Base-by-base conservation (phyloP, 2,329 filamentous ascomycete genomes). In the Exophiala bonariae region DNA sequence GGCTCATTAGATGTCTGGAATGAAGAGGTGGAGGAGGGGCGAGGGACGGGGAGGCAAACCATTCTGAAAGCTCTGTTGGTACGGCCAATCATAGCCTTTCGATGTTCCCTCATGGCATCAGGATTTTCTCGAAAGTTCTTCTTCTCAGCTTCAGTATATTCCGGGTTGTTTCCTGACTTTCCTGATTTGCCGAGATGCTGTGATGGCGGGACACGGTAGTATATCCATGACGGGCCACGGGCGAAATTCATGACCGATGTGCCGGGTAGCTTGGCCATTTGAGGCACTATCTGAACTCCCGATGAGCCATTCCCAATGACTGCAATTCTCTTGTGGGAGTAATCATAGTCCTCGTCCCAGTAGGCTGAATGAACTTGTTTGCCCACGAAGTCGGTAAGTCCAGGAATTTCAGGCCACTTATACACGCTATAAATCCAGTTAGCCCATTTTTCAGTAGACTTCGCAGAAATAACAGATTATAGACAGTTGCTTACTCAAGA, bases 61-160 rank as follows among this genome's bases (percentile, higher is more conserved):
- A 59, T 63, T 47, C 65, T 66, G 23, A 66, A 59, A 9, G 47
- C 54, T 42, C 58, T 41, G 50, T 63, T 63, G 42, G 66, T 58
- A 28, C 64, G 59, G 30, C 62, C 59, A 7, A 58, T 52, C 47
- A 44, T 51, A 22, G 36, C 44, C 33, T 61, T 61, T 16, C 60
- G 50, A 20, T 61, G 56, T n/a, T 46, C 39, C 6, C 47, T 49
- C 22, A 59, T 53, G 3, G 17, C 42, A 4, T 50, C 54, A 19
- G 52, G 52, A 16, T 52, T 58, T 14, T 47, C 41, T 11, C 42
- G 32, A 19, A 47, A 49, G 11, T 37, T 35, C 19, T 33, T 41
- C 16, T 45, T 49, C 28, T 50, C 40, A 9, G 36, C 43, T 34
- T 54, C 59, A 36, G 55, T 55, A 9, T 59, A 51, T 4, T 58